Base-by-base conservation (phyloP, 257 asterid genomes). In the Solanum sejunctum region DNA sequence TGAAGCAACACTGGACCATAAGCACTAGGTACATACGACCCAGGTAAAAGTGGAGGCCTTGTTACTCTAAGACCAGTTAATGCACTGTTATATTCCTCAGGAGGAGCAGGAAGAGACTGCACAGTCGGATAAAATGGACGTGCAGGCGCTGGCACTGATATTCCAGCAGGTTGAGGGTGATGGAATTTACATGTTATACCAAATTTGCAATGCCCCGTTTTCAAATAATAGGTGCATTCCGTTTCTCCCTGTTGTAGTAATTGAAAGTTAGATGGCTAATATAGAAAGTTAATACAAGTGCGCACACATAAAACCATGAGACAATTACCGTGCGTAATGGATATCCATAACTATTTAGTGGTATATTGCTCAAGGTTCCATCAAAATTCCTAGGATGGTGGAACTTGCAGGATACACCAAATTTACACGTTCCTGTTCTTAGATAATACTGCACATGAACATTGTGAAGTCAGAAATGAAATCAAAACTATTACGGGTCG, bases 141-240 rank as follows among this genome's bases (percentile, higher is more conserved):
- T 89, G 96, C 98, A 93, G 98, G 72, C 83, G 91, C 93, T 43
- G 98, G 92, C 61, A 89, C 88, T 69, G 94, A 86, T 57, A 90
- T 39, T 57, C 93, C 93, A 88, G 95, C 90, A 83, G 93, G 90
- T 85, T 91, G 94, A 90, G 98, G 98, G 87, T 95, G 99, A 91
- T 95, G 91, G 87, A 90, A 95, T 95, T 94, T 95, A 94, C 99
- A 95, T 12, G 96, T 89, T 83, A 90, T 81, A 86, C 97, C 99
- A 80, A 92, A 95, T 87, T 94, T 95, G 95, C 99, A 95, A 87
- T 91, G 98, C 97, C 98, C 98, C 97, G 92, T 91, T 92, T 91
- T 93, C 95, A 94, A 92, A 94, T 95, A 95, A 88, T 94, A 92
- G 95, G 99, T 91, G 97, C 99, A 95, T 87, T 92, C 98, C 86